A percentile compares a stretch with the other conserved stretches of the same genome.
phyloP scores from a whole-genome alignment of 2,329 filamentous ascomycete genomes.

The Hypoxylon sp. region DNA sequence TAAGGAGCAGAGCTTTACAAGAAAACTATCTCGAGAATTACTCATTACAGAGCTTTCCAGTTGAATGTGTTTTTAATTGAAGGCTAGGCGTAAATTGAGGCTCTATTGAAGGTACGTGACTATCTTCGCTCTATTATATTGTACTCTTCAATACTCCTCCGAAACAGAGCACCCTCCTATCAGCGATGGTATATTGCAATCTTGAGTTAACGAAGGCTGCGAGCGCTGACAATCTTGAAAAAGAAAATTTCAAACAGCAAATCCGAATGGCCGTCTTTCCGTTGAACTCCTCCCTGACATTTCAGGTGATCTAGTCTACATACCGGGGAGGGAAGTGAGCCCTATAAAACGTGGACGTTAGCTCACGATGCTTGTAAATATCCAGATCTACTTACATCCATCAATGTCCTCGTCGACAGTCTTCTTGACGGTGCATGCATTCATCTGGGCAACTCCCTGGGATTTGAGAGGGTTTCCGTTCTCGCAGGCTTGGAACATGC shows the following conservation, averaged over 20 bases:
- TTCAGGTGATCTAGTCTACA: slow-evolving; percentile 26
- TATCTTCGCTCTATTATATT: slow-evolving; percentile 6
- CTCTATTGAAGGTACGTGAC: slow-evolving; percentile 7
- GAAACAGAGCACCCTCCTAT: slow-evolving; percentile 2
- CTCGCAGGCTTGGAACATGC: slow-evolving; percentile 55
- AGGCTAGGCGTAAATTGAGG: neutral
- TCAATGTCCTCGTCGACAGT: slow-evolving; percentile 51
- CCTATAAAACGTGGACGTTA: slow-evolving; percentile 37
- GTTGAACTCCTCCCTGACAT: slow-evolving; percentile 7
- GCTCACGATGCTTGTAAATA: neutral
- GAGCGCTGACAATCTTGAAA: neutral
- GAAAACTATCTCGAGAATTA: neutral
- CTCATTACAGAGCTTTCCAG: neutral
- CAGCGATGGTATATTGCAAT: slow-evolving; percentile 7
- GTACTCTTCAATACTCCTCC: neutral
- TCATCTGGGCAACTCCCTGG: slow-evolving; percentile 50
- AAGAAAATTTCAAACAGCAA: neutral
- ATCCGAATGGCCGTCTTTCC: slow-evolving; percentile 1
- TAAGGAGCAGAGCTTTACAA: too few relatives aligned
- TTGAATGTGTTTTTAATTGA: neutral
- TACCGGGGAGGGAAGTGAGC: slow-evolving; percentile 47
- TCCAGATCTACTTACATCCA: slow-evolving; percentile 44
- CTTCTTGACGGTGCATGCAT: slow-evolving; percentile 48
- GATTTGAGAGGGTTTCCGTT: slow-evolving; percentile 51
- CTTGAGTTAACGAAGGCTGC: neutral